Evolutionary conservation across 1,284 basidiomycete species (phyloP).

Genomic region (Cryptococcus sp.): DNA sequence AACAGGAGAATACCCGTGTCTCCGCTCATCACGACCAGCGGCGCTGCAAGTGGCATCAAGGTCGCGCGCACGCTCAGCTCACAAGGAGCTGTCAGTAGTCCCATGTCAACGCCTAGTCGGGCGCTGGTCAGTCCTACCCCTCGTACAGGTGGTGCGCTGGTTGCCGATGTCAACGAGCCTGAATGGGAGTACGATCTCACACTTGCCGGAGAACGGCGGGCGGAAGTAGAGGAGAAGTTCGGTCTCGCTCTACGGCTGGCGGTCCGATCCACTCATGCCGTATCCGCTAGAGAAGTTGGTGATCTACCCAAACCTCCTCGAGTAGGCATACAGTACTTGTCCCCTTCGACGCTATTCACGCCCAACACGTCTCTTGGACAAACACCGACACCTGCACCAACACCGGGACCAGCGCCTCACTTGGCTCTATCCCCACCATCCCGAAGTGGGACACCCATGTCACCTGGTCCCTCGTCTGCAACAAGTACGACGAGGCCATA

Average conservation of each 20-base stretch:
- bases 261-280: constrained; percentile 18
- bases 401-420: constrained; percentile 2
- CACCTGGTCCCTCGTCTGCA: constrained; percentile 13
- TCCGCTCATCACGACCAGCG: neutral
- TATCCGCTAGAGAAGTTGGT: neutral
- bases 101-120: no score
- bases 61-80: constrained; percentile 8
- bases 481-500: constrained; percentile 14
- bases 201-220: constrained; percentile 18
- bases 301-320: constrained; percentile 17
- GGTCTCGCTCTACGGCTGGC: constrained; percentile 28
- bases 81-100: neutral
- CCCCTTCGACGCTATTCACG: constrained; percentile 11
- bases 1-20: constrained; percentile 39
- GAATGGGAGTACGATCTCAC: constrained; percentile 44
- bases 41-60: neutral
- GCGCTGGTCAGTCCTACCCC: neutral
- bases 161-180: neutral
- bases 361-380: neutral
- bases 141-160: no score
- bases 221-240: constrained; percentile 31
- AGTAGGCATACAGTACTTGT: constrained; percentile 40
- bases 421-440: constrained; percentile 29
- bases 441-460: constrained; percentile 23
- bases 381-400: no score